These are phyloP conservation scores for Nothophytophthora sp. DNA, from an alignment of 352 stramenopile genomes.

Conservation along the genomic window DNA sequence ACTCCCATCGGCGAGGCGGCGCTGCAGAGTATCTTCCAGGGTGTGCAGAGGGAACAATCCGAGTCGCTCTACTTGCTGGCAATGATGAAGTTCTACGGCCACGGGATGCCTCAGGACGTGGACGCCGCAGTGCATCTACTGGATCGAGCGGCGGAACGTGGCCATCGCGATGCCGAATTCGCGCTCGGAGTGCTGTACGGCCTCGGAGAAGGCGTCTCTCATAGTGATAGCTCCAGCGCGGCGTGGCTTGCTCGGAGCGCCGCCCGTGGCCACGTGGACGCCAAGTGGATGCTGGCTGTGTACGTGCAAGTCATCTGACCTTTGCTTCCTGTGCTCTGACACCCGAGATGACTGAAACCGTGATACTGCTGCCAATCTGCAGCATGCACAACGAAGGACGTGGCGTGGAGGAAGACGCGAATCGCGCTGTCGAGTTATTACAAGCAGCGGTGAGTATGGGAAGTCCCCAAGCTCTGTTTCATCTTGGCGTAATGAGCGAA, in stretches of 20 bases:
- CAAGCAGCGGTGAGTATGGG: constrained; percentile 19
- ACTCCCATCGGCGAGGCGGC: constrained; percentile 24
- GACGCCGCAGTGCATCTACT: constrained; percentile 32
- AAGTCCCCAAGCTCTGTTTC: constrained; percentile 34
- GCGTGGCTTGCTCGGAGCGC: constrained; percentile 43
- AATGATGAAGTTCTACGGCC: constrained; percentile 56
- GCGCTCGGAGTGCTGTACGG: constrained; percentile 45
- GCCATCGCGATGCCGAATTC: constrained; percentile 48
- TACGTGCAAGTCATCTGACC: constrained; percentile 16
- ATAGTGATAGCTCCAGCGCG: constrained; percentile 34
- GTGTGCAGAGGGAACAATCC: constrained; percentile 32
- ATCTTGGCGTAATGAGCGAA: constrained; percentile 52
- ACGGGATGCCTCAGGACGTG: constrained; percentile 35
- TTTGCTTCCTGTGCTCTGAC: not conserved
- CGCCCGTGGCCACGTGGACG: constrained; percentile 35
- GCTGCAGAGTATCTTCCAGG: constrained; percentile 35
- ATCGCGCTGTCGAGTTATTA: constrained; percentile 35
- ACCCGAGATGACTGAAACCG: too few species aligned
- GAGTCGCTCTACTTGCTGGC: constrained; percentile 55
- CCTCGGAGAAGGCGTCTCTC: constrained; percentile 23
- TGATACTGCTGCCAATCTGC: too few species aligned
- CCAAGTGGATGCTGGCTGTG: constrained; percentile 58
- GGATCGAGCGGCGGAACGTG: constrained; percentile 17
- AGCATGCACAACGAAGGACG: constrained; percentile 49
- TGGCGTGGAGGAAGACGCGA: constrained; percentile 29